These are phyloP conservation scores for Yarrowia bubula DNA, from an alignment of 805 yeast species.

Conservation along the genomic window DNA sequence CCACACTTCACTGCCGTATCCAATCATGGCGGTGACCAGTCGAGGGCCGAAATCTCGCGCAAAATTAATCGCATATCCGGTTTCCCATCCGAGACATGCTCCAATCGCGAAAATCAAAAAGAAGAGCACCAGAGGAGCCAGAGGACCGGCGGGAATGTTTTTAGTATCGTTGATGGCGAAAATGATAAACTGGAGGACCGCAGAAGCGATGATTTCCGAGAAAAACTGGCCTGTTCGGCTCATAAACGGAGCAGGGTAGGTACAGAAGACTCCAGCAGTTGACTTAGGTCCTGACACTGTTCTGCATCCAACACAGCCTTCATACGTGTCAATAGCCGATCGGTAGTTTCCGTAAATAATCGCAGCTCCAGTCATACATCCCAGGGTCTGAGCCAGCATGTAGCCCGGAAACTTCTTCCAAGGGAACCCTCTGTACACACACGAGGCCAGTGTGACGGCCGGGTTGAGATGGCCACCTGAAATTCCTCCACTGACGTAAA, in stretches of 20 bases:
- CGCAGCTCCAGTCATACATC: slow-evolving; percentile 51
- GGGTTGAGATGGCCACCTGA: slow-evolving; percentile 60
- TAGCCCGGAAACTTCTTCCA: slow-evolving; percentile 48
- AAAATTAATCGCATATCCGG: slow-evolving; percentile 54
- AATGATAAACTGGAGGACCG: slow-evolving; percentile 48
- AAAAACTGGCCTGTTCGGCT: slow-evolving; percentile 47
- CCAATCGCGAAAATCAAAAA: slow-evolving; percentile 48
- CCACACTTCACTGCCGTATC: slow-evolving; percentile 47
- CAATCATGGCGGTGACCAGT: slow-evolving; percentile 49
- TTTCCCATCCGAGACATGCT: slow-evolving; percentile 49
- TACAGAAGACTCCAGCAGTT: slow-evolving; percentile 49
- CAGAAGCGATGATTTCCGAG: slow-evolving; percentile 49
- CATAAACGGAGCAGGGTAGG: slow-evolving; percentile 46
- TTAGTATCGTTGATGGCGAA: slow-evolving; percentile 54
- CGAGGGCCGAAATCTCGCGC: slow-evolving; percentile 61
- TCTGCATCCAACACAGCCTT: slow-evolving; percentile 35
- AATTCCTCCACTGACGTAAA: slow-evolving; percentile 51
- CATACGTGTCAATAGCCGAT: slow-evolving; percentile 42
- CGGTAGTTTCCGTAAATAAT: slow-evolving; percentile 49
- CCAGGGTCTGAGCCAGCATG: slow-evolving; percentile 49
- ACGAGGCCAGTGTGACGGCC: slow-evolving; percentile 49
- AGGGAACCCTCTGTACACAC: slow-evolving; percentile 53
- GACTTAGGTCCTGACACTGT: slow-evolving; percentile 39
- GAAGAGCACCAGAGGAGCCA: slow-evolving; percentile 50
- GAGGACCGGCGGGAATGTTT: slow-evolving; percentile 47